These are phyloP conservation scores for Sphaerobolus stellatus DNA, from an alignment of 1,284 basidiomycete species.

Conservation along the genomic window DNA sequence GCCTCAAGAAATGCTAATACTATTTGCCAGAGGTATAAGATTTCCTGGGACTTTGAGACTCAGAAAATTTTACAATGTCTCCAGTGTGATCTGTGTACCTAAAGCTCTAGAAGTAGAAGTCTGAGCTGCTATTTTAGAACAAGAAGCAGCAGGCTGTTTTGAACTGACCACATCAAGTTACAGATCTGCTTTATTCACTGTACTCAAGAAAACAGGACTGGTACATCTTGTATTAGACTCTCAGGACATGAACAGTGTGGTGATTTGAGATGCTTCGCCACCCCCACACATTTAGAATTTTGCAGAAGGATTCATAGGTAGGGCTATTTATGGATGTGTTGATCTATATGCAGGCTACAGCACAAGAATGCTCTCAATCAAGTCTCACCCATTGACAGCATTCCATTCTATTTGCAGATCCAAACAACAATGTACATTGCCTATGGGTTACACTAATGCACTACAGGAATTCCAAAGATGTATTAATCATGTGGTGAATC, in stretches of 20 bases:
- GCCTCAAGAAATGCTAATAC: too few species aligned
- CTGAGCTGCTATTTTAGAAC: conserved; percentile 29
- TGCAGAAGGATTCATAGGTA: conserved; percentile 32
- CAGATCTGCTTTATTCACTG: conserved; percentile 40
- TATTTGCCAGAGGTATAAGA: too few species aligned
- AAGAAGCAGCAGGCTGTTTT: conserved; percentile 29
- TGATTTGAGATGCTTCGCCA: conserved; percentile 23
- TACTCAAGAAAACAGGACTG: conserved; percentile 27
- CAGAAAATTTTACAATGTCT: too few species aligned
- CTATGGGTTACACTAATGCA: conserved; percentile 30
- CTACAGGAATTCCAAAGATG: conserved; percentile 21
- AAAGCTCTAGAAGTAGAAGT: conserved; percentile 38
- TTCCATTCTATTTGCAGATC: conserved; percentile 18
- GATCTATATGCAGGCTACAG: conserved; percentile 32
- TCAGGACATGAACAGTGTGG: conserved; percentile 16
- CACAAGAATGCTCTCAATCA: conserved; percentile 11
- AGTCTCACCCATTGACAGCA: conserved; percentile 25
- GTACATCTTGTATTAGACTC: background rate
- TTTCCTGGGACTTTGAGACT: too few species aligned
- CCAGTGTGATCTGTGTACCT: conserved; percentile 43
- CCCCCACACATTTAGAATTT: conserved; percentile 28
- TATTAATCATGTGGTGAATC: conserved; percentile 19
- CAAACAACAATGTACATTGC: conserved; percentile 9
- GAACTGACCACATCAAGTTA: conserved; percentile 36
- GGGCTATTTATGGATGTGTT: conserved; percentile 28